Conservation (phyloP, 2,329 filamentous ascomycete species). For the Lizonia empirigonia region DNA sequence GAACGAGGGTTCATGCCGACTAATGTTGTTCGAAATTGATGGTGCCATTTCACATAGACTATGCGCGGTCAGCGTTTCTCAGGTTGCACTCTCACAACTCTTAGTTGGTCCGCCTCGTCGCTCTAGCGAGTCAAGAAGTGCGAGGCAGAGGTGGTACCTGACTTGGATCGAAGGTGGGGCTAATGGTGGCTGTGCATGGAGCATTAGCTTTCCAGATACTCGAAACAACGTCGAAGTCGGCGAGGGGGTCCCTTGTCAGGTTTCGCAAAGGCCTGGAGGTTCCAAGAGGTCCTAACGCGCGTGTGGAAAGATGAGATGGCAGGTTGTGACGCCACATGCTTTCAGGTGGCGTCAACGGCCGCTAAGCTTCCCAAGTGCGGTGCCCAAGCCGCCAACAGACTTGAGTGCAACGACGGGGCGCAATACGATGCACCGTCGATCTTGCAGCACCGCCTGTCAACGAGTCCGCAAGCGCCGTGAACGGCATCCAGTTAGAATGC, state of each 20-base stretch:
- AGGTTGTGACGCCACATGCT: too few species aligned
- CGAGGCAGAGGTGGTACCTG: not conserved
- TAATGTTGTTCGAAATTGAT: too few species aligned
- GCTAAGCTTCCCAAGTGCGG: slow-evolving; percentile 12
- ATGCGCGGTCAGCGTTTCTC: too few species aligned
- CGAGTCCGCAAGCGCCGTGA: not conserved
- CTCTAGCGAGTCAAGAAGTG: slow-evolving; percentile 4
- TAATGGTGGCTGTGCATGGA: slow-evolving; percentile 7
- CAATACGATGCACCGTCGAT: slow-evolving; percentile 6
- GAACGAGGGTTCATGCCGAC: too few species aligned
- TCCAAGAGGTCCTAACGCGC: not conserved
- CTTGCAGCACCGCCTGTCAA: slow-evolving; percentile 5
- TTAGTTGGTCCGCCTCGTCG: too few species aligned
- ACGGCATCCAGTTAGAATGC: not conserved
- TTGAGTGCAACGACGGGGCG: slow-evolving; percentile 6
- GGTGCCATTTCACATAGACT: too few species aligned
- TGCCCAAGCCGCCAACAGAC: slow-evolving; percentile 5
- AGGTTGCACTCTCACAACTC: too few species aligned
- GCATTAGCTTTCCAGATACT: not conserved
- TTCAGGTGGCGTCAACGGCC: too few species aligned
- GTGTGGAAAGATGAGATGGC: too few species aligned
- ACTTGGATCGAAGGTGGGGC: slow-evolving; percentile 1
- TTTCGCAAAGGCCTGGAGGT: not conserved
- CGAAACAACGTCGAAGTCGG: slow-evolving; percentile 3
- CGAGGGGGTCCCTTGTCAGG: not conserved